Evolutionary conservation across 192 early-diverging fungal genomes (phyloP), one percentile per base, ranked within the genome.

Genomic region (Mortierella alpina): DNA sequence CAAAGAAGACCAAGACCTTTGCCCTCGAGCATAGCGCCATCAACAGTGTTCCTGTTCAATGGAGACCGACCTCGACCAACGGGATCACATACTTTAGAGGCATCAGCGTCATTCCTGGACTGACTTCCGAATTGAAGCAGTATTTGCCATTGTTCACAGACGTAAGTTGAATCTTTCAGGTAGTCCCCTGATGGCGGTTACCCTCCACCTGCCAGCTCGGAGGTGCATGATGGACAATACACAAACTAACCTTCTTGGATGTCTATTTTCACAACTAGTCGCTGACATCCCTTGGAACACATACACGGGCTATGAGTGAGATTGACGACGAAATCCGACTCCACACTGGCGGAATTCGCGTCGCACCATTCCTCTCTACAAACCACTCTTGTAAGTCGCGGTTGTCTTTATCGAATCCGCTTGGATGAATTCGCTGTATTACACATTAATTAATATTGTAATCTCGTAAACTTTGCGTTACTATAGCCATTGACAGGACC

Each of bases 11-110:
- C 23, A 90, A 90, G 69, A 88, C 86, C n/a, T 89, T 87, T 48
- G 70, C 86, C 18, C 75, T 93, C 42, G 84, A 86, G 10, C 84
- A 88, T 47, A 86, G 68, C 49, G 83, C 75, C 13, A 58, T 88
- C n/a, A 73, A 70, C 48, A 82, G 82, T 10, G 72, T 86, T 12
- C 87, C 90, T 31, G 89, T 95, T 40, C 93, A 95, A 58, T 93
- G 91, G 91, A 87, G 95, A 59, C 85, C 88, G 7, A 92, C 96
- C 0, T 70, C 89, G 5, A 98, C 97, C 46, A 98, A 98, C 68
- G 96, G 95, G 23, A 91, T 98, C 60, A 95, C 95, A 44, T 98
- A 98, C 81, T 85, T 96, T 55, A 86, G 88, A n/a, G 84, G 90
- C 0, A 92, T 92, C 63, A 92, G 92, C 70, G 85, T 88, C 42